A percentile compares a stretch with the other conserved stretches of the same genome.
Conservation (phyloP, 306 rosid genomes). For the Calophaca sinica region DNA sequence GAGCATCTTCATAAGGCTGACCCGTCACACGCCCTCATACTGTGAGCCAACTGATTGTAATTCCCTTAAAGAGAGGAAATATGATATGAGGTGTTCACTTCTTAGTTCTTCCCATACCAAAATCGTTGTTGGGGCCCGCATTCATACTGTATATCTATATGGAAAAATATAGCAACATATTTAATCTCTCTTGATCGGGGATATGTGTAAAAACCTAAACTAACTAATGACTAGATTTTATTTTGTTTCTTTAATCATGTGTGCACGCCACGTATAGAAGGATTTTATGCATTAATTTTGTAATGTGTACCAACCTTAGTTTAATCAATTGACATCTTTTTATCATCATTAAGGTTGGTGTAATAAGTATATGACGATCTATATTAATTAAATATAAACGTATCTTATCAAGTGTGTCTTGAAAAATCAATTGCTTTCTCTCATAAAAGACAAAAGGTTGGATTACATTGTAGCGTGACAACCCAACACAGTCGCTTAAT, state of each 20-base stretch:
- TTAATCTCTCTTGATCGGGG: no score
- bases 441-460: slow-evolving; percentile 42
- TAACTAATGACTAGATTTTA: slow-evolving; percentile 22
- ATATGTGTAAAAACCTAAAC: no score
- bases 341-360: slow-evolving; percentile 34
- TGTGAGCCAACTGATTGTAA: no score
- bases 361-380: not conserved
- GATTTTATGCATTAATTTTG: not conserved
- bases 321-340: not conserved
- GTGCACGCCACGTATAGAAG: not conserved
- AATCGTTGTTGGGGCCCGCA: no score
- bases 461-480: slow-evolving; percentile 60
- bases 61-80: no score
- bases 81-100: no score
- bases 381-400: not conserved
- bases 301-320: not conserved
- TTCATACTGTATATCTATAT: no score
- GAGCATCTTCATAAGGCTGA: no score
- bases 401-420: not conserved
- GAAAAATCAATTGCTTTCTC: slow-evolving; percentile 34
- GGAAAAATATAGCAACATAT: no score
- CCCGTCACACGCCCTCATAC: no score
- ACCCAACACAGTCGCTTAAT: slow-evolving; percentile 53
- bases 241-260: not conserved
- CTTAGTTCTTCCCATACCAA: no score